Base-by-base conservation (phyloP, 768 basidiomycete genomes). In the Tylopilus cervinicoccineus region DNA sequence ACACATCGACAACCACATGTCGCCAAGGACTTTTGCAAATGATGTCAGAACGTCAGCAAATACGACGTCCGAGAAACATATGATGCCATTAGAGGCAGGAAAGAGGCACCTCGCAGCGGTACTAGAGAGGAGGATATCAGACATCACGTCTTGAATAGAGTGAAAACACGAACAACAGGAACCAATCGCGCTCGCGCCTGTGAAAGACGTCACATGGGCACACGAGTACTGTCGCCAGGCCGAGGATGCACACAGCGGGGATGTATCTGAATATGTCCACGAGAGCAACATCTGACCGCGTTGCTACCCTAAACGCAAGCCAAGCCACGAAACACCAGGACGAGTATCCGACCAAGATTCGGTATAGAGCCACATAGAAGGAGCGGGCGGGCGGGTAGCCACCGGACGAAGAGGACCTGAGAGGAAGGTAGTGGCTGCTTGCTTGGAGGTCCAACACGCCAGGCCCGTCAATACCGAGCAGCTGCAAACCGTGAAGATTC, bases 11-110 rank as follows among this genome's bases (percentile, higher is more conserved):
- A 97, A 72, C 91, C 91, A 97, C 34, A 93, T 71, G 61, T 98
- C 96, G 12, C 95, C 95, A 17, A 97, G 72, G 33, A 99, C 93
- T 72, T 96, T 97, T 29, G 96, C 94, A 61, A 90, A 95, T 2
- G 94, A 97, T 2, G 96, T 99, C 60, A 94, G 79, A 52, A 98
- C 81, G 75, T 98, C 96, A 50, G 95, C 94, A 50, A 95, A 82
- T 37, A 98, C 80, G 20, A 99, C 82, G 64, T 99, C 96, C 24
- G 84, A 83, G 69, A 99, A 99, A 64, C 84, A 82, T 33, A 93
- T 75, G 5, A 85, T 79, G 34, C 74, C 72, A 44, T 75, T 72
- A 33, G 73, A 60, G 1, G 80, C 70, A n/a, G 86, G 78, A 43
- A 84, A 77, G 20, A 93, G 58, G 61, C 92, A 96, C 53, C 95